Conservation (phyloP, 176 grass and related monocot species). For the Carex littledalei region DNA sequence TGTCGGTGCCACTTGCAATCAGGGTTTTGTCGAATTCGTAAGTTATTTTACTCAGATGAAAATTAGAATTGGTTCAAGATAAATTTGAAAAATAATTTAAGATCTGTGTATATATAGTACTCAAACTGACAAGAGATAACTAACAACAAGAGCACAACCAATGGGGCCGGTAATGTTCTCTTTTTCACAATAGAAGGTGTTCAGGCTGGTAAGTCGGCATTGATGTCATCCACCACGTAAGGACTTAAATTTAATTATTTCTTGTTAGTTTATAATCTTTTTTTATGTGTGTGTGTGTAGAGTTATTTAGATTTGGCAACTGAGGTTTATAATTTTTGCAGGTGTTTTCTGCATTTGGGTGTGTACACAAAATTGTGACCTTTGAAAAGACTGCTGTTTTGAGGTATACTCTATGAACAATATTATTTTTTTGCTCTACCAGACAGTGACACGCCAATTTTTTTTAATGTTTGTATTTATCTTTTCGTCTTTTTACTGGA, state of each 20-base stretch:
- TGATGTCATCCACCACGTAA: conserved; percentile 95
- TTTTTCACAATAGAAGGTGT: conserved; percentile 88
- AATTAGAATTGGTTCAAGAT: not conserved
- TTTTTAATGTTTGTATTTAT: too few relatives aligned
- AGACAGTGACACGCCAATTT: too few relatives aligned
- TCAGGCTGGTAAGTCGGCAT: conserved; percentile 70
- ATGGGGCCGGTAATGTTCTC: conserved; percentile 76
- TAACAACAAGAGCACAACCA: conserved; percentile 70
- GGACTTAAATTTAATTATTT: not conserved
- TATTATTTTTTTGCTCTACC: too few relatives aligned
- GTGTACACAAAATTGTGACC: too few relatives aligned
- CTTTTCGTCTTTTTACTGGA: too few relatives aligned
- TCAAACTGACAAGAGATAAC: conserved; percentile 94
- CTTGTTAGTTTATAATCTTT: not conserved
- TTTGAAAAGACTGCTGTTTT: too few relatives aligned
- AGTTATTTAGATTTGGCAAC: not conserved
- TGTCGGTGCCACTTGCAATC: conserved; percentile 90
- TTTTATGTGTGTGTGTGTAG: not conserved
- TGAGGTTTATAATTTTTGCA: conserved; percentile 18
- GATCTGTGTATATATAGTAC: conserved; percentile 80
- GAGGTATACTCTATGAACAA: too few relatives aligned
- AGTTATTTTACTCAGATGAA: not conserved
- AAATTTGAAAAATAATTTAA: not conserved
- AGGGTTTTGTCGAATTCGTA: conserved; percentile 98
- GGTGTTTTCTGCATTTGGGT: too few relatives aligned